These are phyloP conservation scores for Eimeria falciformis DNA, from an alignment of 169 alveolate genomes.

Conservation along the genomic window DNA sequence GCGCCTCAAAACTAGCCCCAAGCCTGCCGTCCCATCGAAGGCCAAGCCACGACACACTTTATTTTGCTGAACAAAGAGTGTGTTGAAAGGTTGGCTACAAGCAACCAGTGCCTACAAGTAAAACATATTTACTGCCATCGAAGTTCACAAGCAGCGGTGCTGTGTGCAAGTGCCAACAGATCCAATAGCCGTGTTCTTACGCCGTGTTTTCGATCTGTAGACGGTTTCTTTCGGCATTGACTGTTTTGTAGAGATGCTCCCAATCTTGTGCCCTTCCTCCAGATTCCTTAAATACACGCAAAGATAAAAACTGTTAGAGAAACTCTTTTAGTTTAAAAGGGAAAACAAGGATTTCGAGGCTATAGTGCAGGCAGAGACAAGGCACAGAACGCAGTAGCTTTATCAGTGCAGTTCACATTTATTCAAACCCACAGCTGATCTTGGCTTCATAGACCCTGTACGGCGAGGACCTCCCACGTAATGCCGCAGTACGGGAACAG, in stretches of 20 bases:
- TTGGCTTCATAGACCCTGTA: neutral
- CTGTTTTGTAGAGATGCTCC: constrained; percentile 36
- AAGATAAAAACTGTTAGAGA: too few relatives aligned
- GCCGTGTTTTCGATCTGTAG: constrained; percentile 37
- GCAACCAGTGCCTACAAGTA: neutral
- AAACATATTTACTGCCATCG: neutral
- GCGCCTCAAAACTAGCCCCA: constrained; percentile 25
- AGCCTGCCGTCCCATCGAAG: neutral
- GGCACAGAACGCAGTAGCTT: too few relatives aligned
- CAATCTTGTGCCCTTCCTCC: constrained; percentile 17
- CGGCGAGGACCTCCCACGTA: neutral
- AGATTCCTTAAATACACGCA: too few relatives aligned
- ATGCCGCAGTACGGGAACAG: constrained; percentile 17
- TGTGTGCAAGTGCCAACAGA: neutral
- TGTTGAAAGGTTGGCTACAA: too few relatives aligned
- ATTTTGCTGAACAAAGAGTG: too few relatives aligned
- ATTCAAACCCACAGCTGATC: too few relatives aligned
- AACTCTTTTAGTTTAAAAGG: too few relatives aligned
- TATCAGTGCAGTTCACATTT: too few relatives aligned
- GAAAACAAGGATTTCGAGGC: too few relatives aligned
- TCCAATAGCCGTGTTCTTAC: neutral
- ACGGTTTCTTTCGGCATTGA: constrained; percentile 22
- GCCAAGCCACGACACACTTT: too few relatives aligned
- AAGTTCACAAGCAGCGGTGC: too few relatives aligned
- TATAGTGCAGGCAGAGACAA: too few relatives aligned